Base-by-base conservation (phyloP, 2,329 filamentous ascomycete species). In the Esteya vermicola region DNA sequence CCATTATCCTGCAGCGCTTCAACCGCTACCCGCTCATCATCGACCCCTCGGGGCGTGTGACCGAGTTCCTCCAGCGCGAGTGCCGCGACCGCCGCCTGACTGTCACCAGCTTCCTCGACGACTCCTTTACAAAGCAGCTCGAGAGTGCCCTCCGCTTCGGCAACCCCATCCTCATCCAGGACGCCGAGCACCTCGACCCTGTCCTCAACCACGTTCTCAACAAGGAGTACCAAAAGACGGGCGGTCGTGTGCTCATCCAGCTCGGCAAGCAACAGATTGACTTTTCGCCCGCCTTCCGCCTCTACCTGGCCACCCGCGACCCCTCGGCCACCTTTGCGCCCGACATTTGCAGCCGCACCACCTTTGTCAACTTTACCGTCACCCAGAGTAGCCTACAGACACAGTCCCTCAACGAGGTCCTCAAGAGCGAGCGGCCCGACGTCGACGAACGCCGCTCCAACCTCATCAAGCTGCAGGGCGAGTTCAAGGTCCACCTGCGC, bases 301-400 rank as follows among this genome's bases (percentile, higher is more conserved):
- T 98, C 25, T 98, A 93, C 58, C 67, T 98, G 30, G 95, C 89
- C 1, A 98, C 93, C 2, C 74, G 89, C 52, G 91, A 98, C 63
- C 93, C 93, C 1, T 98, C 93, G 32, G 75, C 91, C 21, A 85
- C 81, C 8, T 98, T 98, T 57, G 78, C 91, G 8, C 93, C 91
- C 1, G 91, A 98, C 55, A 85, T 98, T 47, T 98, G 93, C 75
- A 94, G 86, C 68, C 77, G 93, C 53, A 96, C 91, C 7, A 98
- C 93, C 0, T 94, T 98, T 61, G 91, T 98, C 71, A 98, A 98
- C 63, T 98, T 98, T 52, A 96, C 93, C 1, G 89, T 98, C 47
- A 98, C 91, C 5, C 89, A 96, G 64, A 95, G 91, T 72, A 96
- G 89, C 68, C 70, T 98, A 54, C 91, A 94, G 63, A 96, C 91